Evolutionary conservation across 306 rosid genomes (phyloP).

Genomic region (Corylus heterophylla): DNA sequence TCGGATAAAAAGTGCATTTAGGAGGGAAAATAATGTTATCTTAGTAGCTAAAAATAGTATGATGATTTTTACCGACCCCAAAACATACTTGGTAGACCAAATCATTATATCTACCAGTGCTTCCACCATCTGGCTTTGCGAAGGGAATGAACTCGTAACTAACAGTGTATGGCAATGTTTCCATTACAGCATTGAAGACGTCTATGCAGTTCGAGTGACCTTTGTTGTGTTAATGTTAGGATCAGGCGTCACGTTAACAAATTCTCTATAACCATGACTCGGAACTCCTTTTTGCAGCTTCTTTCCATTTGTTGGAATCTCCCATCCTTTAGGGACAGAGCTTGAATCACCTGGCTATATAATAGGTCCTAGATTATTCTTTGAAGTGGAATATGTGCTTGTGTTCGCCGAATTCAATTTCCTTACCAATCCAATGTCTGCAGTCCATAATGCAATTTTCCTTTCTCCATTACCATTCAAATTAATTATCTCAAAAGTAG

Average conservation of each 20-base stretch:
- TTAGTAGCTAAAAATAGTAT: not conserved
- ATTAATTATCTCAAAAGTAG: conserved; percentile 34
- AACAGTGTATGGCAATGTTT: conserved; percentile 41
- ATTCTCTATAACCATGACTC: conserved; percentile 13
- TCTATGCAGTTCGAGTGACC: conserved; percentile 49
- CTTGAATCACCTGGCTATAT: conserved; percentile 63
- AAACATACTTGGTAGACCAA: conserved; percentile 41
- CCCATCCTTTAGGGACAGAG: conserved; percentile 51
- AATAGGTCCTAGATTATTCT: conserved; percentile 21
- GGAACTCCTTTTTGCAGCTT: conserved; percentile 48
- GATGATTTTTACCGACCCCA: conserved; percentile 37
- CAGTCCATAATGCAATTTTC: conserved; percentile 52
- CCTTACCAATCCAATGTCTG: conserved; percentile 35
- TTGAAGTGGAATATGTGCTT: conserved; percentile 12
- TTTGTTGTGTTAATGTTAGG: conserved; percentile 4
- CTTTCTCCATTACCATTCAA: conserved; percentile 42
- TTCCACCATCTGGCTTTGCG: conserved; percentile 4
- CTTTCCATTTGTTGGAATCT: conserved; percentile 42
- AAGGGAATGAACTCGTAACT: conserved; percentile 45
- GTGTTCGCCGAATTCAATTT: conserved; percentile 4
- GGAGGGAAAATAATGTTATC: no score
- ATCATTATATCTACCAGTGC: conserved; percentile 37
- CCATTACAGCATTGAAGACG: conserved; percentile 43
- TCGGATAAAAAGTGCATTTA: no score
- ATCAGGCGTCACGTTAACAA: conserved; percentile 25